Conservation (phyloP, 1,284 basidiomycete species). For the Calocybe gambosa region DNA sequence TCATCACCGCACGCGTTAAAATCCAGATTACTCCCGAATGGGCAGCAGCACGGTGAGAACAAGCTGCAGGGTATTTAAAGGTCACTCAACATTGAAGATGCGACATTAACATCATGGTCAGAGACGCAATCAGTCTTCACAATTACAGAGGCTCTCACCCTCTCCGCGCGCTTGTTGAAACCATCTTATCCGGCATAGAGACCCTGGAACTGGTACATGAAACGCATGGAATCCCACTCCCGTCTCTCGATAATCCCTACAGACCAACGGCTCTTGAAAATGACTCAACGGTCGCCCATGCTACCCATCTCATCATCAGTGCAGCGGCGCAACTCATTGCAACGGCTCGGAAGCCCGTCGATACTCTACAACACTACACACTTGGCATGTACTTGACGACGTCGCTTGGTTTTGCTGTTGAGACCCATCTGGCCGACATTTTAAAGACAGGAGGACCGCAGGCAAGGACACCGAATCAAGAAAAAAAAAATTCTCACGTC, state of each 20-base stretch:
- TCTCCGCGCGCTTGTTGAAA: slow-evolving; percentile 19
- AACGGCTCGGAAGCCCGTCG: slow-evolving; percentile 11
- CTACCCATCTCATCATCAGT: slow-evolving; percentile 12
- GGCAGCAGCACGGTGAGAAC: background rate
- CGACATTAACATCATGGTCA: background rate
- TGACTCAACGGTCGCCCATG: slow-evolving; percentile 12
- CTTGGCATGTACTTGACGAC: slow-evolving; percentile 12
- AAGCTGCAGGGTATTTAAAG: background rate
- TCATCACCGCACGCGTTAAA: background rate
- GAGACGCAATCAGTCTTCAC: background rate
- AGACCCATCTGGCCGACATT: slow-evolving; percentile 15
- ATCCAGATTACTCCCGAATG: background rate
- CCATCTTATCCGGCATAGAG: slow-evolving; percentile 19
- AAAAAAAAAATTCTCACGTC: background rate
- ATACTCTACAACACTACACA: slow-evolving; percentile 9
- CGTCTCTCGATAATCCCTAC: slow-evolving; percentile 23
- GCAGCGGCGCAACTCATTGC: slow-evolving; percentile 21
- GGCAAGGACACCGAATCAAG: slow-evolving; percentile 6
- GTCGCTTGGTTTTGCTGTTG: slow-evolving; percentile 14
- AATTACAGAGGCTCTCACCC: background rate
- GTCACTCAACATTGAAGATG: background rate
- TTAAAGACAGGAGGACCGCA: slow-evolving; percentile 12
- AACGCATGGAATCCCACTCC: slow-evolving; percentile 16
- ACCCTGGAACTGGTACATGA: slow-evolving; percentile 19
- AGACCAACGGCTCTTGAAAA: slow-evolving; percentile 17